Evolutionary conservation across 208 protist species (phyloP).

Genomic region (Crithidia sp.): DNA sequence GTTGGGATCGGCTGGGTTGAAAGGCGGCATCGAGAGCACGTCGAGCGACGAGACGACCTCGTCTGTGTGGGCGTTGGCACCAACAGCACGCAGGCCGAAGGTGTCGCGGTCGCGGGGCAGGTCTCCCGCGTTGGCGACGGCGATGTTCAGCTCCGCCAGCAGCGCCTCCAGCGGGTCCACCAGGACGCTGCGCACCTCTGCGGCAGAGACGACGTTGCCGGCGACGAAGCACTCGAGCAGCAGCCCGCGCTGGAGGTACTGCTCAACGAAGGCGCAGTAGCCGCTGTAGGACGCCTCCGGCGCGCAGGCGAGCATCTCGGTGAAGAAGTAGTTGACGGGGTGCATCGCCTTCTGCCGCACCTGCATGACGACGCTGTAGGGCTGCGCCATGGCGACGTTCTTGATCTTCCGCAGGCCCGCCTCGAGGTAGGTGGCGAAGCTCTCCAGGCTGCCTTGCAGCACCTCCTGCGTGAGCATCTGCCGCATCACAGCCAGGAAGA

Average conservation of each 20-base stretch:
- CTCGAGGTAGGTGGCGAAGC: slow-evolving; percentile 59
- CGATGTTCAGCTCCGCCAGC: slow-evolving; percentile 26
- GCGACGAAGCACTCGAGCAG: slow-evolving; percentile 70
- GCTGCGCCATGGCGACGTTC: slow-evolving; percentile 41
- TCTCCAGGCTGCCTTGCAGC: slow-evolving; percentile 40
- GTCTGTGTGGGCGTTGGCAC: neutral
- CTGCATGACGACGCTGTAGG: slow-evolving; percentile 44
- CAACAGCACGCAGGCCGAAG: slow-evolving; percentile 30
- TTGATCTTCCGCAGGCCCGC: slow-evolving; percentile 32
- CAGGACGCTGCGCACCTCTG: slow-evolving; percentile 31
- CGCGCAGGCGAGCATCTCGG: slow-evolving; percentile 52
- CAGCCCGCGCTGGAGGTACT: slow-evolving; percentile 56
- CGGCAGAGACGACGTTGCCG: slow-evolving; percentile 60
- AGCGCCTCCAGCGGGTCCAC: slow-evolving; percentile 41
- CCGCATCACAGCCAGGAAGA: slow-evolving; percentile 51
- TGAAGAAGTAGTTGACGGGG: slow-evolving; percentile 47
- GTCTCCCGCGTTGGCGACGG: slow-evolving; percentile 24
- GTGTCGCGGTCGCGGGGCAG: slow-evolving; percentile 65
- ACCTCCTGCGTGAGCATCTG: slow-evolving; percentile 26
- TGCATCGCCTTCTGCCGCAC: slow-evolving; percentile 33
- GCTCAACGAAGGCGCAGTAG: slow-evolving; percentile 54
- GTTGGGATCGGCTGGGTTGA: slow-evolving; percentile 54
- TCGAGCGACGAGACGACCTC: slow-evolving; percentile 34
- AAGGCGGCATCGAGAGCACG: slow-evolving; percentile 53
- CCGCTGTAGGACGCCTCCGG: slow-evolving; percentile 43